These are phyloP conservation scores for Echria macrotheca DNA, from an alignment of 495 filamentous ascomycete species.

Conservation along the genomic window DNA sequence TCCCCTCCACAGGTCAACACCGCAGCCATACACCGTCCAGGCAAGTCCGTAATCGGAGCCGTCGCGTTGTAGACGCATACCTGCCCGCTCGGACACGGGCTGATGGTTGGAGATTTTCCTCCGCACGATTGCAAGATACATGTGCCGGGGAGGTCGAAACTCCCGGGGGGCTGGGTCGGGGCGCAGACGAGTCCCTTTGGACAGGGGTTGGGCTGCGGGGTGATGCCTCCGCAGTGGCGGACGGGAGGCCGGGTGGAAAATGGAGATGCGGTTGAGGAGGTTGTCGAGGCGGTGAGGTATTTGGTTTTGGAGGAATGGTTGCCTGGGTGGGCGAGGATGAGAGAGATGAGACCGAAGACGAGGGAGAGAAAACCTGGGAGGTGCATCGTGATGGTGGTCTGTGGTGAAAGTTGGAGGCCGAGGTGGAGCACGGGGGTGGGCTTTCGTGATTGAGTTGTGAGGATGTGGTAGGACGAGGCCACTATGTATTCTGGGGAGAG, in stretches of 20 bases:
- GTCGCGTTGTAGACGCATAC: slow-evolving; percentile 10
- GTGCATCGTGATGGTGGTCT: no score
- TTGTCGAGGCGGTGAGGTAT: no score
- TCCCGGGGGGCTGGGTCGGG: background rate
- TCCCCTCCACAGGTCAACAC: slow-evolving; percentile 1
- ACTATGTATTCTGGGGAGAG: no score
- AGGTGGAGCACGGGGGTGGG: no score
- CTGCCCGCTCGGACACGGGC: background rate
- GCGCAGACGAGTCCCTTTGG: background rate
- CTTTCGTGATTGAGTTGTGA: no score
- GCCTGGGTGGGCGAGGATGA: no score
- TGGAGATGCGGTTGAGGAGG: background rate
- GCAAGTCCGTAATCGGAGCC: slow-evolving; percentile 1
- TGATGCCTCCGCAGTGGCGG: slow-evolving; percentile 5
- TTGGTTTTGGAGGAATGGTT: no score
- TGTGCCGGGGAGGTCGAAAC: slow-evolving; percentile 4
- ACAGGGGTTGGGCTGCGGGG: background rate
- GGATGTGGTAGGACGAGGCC: no score
- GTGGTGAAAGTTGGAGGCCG: no score
- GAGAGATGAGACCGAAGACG: no score
- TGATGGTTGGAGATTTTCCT: background rate
- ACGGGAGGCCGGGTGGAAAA: background rate
- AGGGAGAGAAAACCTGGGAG: no score
- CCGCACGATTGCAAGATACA: background rate
- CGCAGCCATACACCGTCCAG: slow-evolving; percentile 2